A percentile compares a stretch with the other conserved stretches of the same genome.
Conservation (phyloP, 352 stramenopile genomes). For the Phytophthora tubulina region DNA sequence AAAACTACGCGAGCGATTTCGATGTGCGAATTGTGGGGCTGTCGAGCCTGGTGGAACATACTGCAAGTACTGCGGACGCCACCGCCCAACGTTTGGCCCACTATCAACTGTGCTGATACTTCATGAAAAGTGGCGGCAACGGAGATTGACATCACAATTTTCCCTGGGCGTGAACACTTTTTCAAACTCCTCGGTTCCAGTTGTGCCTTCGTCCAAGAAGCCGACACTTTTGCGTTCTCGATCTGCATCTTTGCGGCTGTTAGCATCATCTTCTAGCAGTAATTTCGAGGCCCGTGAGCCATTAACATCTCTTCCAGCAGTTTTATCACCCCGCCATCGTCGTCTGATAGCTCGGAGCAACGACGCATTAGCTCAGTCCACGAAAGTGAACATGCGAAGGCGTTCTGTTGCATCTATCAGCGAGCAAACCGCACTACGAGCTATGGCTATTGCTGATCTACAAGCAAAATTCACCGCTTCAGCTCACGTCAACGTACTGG, state of each 20-base stretch:
- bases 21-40: conserved; percentile 64
- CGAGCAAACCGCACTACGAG: conserved; percentile 38
- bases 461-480: conserved; percentile 23
- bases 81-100: conserved; percentile 45
- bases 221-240: neutral
- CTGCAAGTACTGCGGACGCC: conserved; percentile 74
- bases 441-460: conserved; percentile 29
- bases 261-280: conserved; percentile 1
- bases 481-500: conserved; percentile 19
- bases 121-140: conserved; percentile 27
- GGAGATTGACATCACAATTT: neutral
- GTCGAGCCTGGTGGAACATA: conserved; percentile 67
- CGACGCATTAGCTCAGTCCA: neutral
- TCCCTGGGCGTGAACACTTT: neutral
- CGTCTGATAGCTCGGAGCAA: conserved; percentile 11
- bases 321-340: conserved; percentile 30
- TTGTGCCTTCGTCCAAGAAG: conserved; percentile 1
- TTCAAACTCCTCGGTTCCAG: neutral
- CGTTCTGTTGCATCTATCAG: conserved; percentile 18
- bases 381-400: conserved; percentile 4
- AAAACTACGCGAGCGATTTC: conserved; percentile 59
- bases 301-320: conserved; percentile 20
- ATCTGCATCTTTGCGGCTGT: conserved; percentile 1
- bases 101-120: conserved; percentile 28
- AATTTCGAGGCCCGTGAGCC: neutral